Percentiles rank a stretch among this genome's conserved stretches.
phyloP scores from a whole-genome alignment of 306 rosid species.

The Vigna trinervia region DNA sequence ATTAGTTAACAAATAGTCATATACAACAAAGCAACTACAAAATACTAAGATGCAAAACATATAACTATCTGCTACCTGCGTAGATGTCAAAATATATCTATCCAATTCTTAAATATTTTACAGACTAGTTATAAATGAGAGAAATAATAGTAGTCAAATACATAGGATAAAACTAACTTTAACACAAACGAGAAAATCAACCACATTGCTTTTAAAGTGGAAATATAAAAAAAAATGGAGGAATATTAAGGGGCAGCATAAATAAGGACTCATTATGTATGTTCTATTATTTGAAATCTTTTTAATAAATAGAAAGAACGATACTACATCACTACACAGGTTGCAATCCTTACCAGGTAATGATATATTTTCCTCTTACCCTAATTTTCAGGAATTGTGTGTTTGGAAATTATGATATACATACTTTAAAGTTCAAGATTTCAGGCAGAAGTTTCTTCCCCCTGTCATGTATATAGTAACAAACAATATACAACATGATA shows the following conservation, averaged over 20 bases:
- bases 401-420: not conserved
- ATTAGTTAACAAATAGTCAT: not conserved
- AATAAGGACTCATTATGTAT: slow-evolving; percentile 1
- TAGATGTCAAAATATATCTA: not conserved
- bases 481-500: too few species aligned
- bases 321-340: too few species aligned
- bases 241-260: not conserved
- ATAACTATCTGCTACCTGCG: not conserved
- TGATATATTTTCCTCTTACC: not conserved
- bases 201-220: too few species aligned
- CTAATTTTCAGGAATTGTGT: not conserved
- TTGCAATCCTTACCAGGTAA: too few species aligned
- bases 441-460: not conserved
- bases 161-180: not conserved
- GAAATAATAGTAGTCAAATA: not conserved
- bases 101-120: not conserved
- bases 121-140: not conserved
- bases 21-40: not conserved
- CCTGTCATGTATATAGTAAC: not conserved
- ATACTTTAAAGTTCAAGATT: not conserved
- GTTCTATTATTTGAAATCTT: not conserved
- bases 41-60: slow-evolving; percentile 9
- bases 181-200: not conserved
- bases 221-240: not conserved
- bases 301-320: too few species aligned